Evolutionary conservation across 192 early-diverging fungal genomes (phyloP), one percentile per base, ranked within the genome.

Genomic region (Backusella macrospora): DNA sequence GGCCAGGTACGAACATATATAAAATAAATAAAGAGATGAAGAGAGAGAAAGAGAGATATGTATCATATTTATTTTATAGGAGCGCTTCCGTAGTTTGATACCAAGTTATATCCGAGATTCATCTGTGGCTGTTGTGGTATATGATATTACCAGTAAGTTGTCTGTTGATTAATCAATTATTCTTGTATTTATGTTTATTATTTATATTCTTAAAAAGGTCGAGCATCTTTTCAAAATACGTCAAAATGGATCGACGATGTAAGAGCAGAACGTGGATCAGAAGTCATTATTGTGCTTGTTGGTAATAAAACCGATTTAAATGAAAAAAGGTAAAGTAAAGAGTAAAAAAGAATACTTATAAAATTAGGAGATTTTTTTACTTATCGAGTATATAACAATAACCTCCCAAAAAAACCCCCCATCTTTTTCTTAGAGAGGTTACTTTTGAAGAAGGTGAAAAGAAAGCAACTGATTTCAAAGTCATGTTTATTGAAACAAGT

Each of bases 201-300:
- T 29, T 40, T 49, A 5, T 62, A 15, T 18, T 70, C 4, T 18
- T 8, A n/a, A 55, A 70, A 79, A 96, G 94, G 95, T 86, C 91
- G 95, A 49, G 94, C 92, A 78, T 98, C 97, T 12, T 99, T 99
- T 86, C 86, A 90, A 78, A 96, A 98, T 86, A 98, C 97, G 16
- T 86, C 92, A 52, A 99, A 98, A 80, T 99, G 98, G 98, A 94
- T 99, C 67, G 98, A 99, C 72, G 96, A 99, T 85, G 97, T 99
- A 29, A 92, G 97, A 14, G 95, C 95, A 29, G 98, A 99, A 86
- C 92, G 98, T 69, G 98, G 98, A 18, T 91, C 93, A 76, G 96
- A 99, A 76, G 98, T 99, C 6, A 94, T 99, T 48, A 98, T 99
- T 78, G 97, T 99, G 38, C 82, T 99, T 15, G 96, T 99, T 13